A percentile compares a stretch with the other conserved stretches of the same genome.
phyloP scores from a whole-genome alignment of 2,329 filamentous ascomycete species.

The Oidium heveae region DNA sequence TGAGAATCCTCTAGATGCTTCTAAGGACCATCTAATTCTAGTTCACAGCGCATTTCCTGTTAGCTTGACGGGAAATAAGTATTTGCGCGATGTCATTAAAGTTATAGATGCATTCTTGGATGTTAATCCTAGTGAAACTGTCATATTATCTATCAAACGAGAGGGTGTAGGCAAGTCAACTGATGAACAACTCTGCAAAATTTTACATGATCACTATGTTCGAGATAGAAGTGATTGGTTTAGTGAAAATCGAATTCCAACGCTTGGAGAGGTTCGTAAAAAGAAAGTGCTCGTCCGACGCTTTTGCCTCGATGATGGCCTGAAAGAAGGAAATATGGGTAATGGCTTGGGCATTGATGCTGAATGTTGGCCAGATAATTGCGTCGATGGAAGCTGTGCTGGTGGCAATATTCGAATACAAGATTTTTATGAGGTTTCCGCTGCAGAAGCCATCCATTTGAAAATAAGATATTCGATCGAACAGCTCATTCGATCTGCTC shows the following conservation, averaged over 20 bases:
- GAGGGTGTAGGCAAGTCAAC: slow-evolving; percentile 64
- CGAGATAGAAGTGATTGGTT: slow-evolving; percentile 42
- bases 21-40: slow-evolving; percentile 45
- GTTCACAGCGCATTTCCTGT: slow-evolving; percentile 84
- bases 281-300: slow-evolving; percentile 67
- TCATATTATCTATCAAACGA: slow-evolving; percentile 74
- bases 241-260: slow-evolving; percentile 51
- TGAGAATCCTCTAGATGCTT: slow-evolving; percentile 26
- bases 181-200: slow-evolving; percentile 52
- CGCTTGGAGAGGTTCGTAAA: slow-evolving; percentile 52
- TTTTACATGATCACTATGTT: slow-evolving; percentile 50
- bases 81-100: slow-evolving; percentile 47
- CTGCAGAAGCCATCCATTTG: slow-evolving; percentile 47
- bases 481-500: slow-evolving; percentile 50
- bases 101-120: slow-evolving; percentile 53
- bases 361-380: slow-evolving; percentile 66
- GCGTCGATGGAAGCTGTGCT: slow-evolving; percentile 42
- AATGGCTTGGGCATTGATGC: slow-evolving; percentile 33
- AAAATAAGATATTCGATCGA: slow-evolving; percentile 53
- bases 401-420: slow-evolving; percentile 63
- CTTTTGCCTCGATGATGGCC: slow-evolving; percentile 37
- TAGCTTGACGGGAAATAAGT: slow-evolving; percentile 56
- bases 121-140: slow-evolving; percentile 50
- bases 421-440: slow-evolving; percentile 77
- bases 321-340: slow-evolving; percentile 23